Evolutionary conservation across 73 alveolate genomes (phyloP).

Genomic region (Paramecium bursaria): DNA sequence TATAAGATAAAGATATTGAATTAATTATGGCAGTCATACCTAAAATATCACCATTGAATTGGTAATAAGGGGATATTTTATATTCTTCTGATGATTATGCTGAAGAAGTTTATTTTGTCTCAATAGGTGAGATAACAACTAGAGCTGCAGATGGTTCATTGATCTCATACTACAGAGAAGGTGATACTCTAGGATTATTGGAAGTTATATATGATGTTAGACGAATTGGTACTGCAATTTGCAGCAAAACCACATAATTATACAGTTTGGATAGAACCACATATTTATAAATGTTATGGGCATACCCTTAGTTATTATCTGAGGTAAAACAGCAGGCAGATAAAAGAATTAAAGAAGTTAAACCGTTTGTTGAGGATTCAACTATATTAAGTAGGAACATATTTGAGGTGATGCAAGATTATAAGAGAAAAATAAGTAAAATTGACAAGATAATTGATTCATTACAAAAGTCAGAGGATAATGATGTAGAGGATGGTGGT

Average conservation of each 20-base stretch:
- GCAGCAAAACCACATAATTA: constrained; percentile 37
- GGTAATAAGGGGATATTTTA: constrained; percentile 56
- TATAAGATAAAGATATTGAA: constrained; percentile 56
- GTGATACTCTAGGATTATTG: constrained; percentile 46
- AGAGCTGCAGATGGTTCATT: constrained; percentile 63
- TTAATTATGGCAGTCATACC: constrained; percentile 56
- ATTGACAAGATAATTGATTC: constrained; percentile 33
- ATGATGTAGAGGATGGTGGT: constrained; percentile 32
- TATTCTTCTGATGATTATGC: constrained; percentile 63
- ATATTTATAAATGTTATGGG: constrained; percentile 32
- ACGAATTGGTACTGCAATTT: constrained; percentile 50
- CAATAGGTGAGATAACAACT: constrained; percentile 49
- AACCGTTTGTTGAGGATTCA: constrained; percentile 45
- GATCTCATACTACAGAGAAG: constrained; percentile 38
- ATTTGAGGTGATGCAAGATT: constrained; percentile 43
- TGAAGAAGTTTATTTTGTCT: constrained; percentile 46
- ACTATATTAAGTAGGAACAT: constrained; percentile 31
- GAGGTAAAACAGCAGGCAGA: constrained; percentile 41
- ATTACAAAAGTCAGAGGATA: constrained; percentile 45
- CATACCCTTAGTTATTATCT: constrained; percentile 34
- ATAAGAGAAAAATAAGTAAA: constrained; percentile 40
- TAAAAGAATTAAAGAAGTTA: constrained; percentile 56
- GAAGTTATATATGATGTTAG: constrained; percentile 55
- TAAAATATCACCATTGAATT: constrained; percentile 55
- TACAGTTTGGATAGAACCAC: constrained; percentile 57